phyloP scores from a whole-genome alignment of 805 yeast species.

The Isabelozyma rhagii region DNA sequence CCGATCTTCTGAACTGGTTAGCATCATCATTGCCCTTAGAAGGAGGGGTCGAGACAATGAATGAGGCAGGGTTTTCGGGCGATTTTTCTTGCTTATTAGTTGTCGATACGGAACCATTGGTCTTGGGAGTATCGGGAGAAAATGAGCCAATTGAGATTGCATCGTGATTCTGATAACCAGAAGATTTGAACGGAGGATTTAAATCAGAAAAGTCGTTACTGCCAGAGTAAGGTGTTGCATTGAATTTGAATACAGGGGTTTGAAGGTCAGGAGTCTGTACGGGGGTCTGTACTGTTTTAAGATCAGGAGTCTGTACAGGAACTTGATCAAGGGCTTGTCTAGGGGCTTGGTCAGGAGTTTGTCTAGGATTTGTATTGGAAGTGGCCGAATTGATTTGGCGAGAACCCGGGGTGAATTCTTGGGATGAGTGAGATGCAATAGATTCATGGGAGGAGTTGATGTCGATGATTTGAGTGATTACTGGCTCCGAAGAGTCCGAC shows the following conservation, averaged over 20 bases:
- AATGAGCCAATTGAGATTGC: constrained; percentile 32
- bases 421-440: background rate
- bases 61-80: constrained; percentile 2
- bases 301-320: too few relatives aligned
- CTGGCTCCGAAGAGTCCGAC: background rate
- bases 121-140: constrained; percentile 34
- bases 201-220: background rate
- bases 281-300: too few relatives aligned
- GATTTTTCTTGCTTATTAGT: constrained; percentile 5
- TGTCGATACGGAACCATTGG: background rate
- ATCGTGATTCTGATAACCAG: constrained; percentile 8
- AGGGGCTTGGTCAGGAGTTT: too few relatives aligned
- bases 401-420: too few relatives aligned
- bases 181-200: background rate
- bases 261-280: background rate
- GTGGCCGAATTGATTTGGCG: background rate
- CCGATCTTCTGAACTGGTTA: constrained; percentile 26
- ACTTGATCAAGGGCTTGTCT: too few relatives aligned
- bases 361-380: too few relatives aligned
- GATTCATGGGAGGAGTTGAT: background rate
- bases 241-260: background rate
- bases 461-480: background rate
- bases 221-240: background rate
- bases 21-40: constrained; percentile 2
- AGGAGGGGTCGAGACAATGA: constrained; percentile 1